Base-by-base conservation (phyloP, 2,329 filamentous ascomycete genomes). In the Fusarium nurragi region DNA sequence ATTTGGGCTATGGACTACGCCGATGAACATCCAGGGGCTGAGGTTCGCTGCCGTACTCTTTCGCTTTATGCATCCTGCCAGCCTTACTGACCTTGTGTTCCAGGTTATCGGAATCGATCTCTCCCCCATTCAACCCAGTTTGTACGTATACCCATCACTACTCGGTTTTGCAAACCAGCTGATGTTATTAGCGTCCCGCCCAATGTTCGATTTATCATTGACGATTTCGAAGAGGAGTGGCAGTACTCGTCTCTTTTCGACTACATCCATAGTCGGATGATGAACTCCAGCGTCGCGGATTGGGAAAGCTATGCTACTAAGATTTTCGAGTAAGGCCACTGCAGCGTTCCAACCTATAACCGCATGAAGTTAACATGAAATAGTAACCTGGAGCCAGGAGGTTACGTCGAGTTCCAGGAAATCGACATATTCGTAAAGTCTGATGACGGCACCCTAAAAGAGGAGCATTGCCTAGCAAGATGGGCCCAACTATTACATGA, bases 1-100 rank as follows among this genome's bases (percentile, higher is more conserved):
- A 60, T 64, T 0, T 64, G 61, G 61, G 36, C 41, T 0, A 16
- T 64, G 21, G 61, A 64, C 21, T 64, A 32, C 5, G 60, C 61
- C 5, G 61, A 64, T 6, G 60, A 64, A 5, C 60, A 64, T 6
- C 60, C 60, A 1, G 25, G 41, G 2, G 44, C 61, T 1, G 47
- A 58, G 41, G 54, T 57, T 21, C 0, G 54, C 9, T 16, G 3
- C 3, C 2, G 3, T 8, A 0, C 1, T n/a, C 4, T 6, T 4
- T 19, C 4, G 5, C 6, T 18, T 3, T 0, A 12, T 3, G 4
- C n/a, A 6, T 22, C 1, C 3, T 3, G 3, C 0, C 0, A 7
- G 14, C 14, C 16, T 23, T 3, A 48, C 6, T 40, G 9, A 16
- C 0, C 0, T 0, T n/a, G 16, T 2, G 16, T 3, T 34, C 14